Evolutionary conservation across 495 filamentous ascomycete genomes (phyloP), one percentile per base, ranked within the genome.

Genomic region (Podospora anserina): DNA sequence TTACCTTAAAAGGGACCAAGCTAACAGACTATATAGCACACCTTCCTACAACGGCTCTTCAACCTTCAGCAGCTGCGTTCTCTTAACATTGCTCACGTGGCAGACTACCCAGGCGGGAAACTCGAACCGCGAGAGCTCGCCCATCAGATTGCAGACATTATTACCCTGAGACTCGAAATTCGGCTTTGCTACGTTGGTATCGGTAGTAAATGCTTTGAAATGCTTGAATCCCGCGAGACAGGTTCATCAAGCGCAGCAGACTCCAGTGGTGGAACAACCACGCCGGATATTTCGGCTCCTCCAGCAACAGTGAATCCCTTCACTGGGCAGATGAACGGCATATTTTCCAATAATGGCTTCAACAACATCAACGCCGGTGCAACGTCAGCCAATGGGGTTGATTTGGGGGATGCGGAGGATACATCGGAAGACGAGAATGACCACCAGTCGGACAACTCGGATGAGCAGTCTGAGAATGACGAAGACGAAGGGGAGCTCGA

Each of bases 101-200:
- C 85, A 49, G 87, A 91, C 54, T 86, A 87, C 65, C 82, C 87
- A n/a, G 15, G 88, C 55, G 78, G 79, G 9, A 81, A 80, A 63
- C 81, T 84, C 63, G 86, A 88, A 30, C 81, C 87, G 4, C 86
- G 85, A 68, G 94, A 97, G 75, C 83, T 96, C n/a, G 92, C 92
- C 2, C 76, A 92, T 53, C 90, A 96, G 70, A 87, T 97, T 61
- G 82, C 93, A 39, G 92, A 97, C 76, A 91, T 96, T 28, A 90
- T 97, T 66, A 89, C 90, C 57, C 83, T 97, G 39, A 87, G 93
- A n/a, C 90, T 91, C 0, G 93, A 97, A 68, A 87, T 96, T 28
- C 88, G 90, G 69, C 80, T 97, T 16, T 91, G 88, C 70, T 97
- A 97, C 72, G 82, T 95, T 68, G 94, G 92, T n/a, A 86, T 97